Evolutionary conservation across 208 protist species (phyloP).

Genomic region (Novymonas esmeraldas): DNA sequence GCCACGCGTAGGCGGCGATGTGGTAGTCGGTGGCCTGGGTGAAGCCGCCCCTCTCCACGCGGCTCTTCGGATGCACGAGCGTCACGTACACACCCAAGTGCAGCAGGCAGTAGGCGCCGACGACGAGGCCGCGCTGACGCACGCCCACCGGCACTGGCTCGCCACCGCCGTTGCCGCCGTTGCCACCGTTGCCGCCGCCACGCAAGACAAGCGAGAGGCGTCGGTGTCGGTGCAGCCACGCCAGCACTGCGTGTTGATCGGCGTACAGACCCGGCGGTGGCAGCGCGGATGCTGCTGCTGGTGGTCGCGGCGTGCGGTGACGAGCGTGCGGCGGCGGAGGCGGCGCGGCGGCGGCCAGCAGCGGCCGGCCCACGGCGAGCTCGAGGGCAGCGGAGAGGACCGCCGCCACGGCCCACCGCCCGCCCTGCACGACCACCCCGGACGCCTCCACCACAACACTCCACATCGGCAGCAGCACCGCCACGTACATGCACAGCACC

Average conservation of each 20-base stretch:
- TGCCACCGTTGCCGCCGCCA: not conserved
- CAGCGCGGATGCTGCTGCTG: not conserved
- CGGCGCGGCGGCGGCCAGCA: not conserved
- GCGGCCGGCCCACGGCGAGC: constrained; percentile 8
- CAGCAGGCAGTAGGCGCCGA: constrained; percentile 44
- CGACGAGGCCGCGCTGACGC: constrained; percentile 25
- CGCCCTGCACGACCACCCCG: not conserved
- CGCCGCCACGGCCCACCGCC: constrained; percentile 9
- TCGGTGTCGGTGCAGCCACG: constrained; percentile 15
- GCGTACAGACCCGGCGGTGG: not conserved
- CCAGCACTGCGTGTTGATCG: not conserved
- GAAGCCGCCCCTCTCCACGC: constrained; percentile 35
- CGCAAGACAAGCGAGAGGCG: not conserved
- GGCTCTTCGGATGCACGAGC: constrained; percentile 54
- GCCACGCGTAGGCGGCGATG: constrained; percentile 50
- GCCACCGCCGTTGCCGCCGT: not conserved
- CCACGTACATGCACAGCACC: constrained; percentile 30
- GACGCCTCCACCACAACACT: constrained; percentile 1
- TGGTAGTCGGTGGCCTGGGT: constrained; percentile 61
- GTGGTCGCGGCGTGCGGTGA: not conserved
- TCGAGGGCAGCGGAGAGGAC: constrained; percentile 7
- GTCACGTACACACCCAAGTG: constrained; percentile 48
- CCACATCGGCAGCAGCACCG: constrained; percentile 38
- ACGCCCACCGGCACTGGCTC: constrained; percentile 25
- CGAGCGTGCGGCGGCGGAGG: not conserved